These are phyloP conservation scores for Lipomyces japonicus DNA, from an alignment of 805 yeast species.

Conservation along the genomic window DNA sequence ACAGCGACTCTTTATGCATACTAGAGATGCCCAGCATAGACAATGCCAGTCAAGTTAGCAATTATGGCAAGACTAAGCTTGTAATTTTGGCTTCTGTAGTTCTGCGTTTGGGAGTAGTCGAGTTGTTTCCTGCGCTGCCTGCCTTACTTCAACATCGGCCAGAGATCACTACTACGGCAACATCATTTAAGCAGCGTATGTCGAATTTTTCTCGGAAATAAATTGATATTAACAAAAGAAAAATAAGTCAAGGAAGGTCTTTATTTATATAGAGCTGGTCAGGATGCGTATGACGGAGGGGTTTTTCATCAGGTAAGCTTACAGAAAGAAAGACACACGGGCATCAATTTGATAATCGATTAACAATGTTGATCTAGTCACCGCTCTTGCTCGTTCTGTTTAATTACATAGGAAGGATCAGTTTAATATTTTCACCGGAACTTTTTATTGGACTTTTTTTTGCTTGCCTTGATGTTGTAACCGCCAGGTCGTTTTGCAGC, in stretches of 20 bases:
- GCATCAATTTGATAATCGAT: neutral
- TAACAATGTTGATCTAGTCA: conserved; percentile 1
- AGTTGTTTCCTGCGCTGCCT: conserved; percentile 14
- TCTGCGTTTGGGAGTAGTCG: conserved; percentile 8
- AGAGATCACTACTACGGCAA: conserved; percentile 67
- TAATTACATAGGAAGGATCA: conserved; percentile 60
- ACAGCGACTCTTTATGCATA: too few relatives aligned
- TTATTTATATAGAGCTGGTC: conserved; percentile 52
- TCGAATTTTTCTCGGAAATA: conserved; percentile 38
- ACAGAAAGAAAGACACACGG: too few relatives aligned
- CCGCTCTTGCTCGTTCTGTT: conserved; percentile 40
- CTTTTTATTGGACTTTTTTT: conserved; percentile 44
- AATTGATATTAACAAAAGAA: neutral
- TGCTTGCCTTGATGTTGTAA: conserved; percentile 55
- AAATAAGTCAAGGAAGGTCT: conserved; percentile 56
- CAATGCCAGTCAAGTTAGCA: too few relatives aligned
- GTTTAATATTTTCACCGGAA: conserved; percentile 40
- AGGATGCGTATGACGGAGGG: conserved; percentile 77
- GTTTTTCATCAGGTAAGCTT: conserved; percentile 60
- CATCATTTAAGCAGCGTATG: conserved; percentile 54
- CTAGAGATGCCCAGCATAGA: too few relatives aligned
- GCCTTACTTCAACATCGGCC: conserved; percentile 48
- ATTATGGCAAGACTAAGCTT: neutral
- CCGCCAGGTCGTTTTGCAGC: conserved; percentile 51
- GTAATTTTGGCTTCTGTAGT: conserved; percentile 8